phyloP scores from a whole-genome alignment of 768 basidiomycete genomes.

The Russula sp. region DNA sequence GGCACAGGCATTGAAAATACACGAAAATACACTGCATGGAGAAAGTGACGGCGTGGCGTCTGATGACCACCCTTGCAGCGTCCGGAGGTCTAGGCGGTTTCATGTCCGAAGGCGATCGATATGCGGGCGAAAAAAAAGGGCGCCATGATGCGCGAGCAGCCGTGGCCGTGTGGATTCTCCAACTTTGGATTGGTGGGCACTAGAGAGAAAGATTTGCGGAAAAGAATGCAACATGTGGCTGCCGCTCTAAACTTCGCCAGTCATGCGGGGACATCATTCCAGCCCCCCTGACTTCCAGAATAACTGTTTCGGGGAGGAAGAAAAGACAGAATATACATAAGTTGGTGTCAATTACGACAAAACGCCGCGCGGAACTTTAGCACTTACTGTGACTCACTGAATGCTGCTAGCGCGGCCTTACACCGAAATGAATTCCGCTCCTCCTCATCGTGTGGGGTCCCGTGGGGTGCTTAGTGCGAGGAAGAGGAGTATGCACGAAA shows the following conservation, averaged over 20 bases:
- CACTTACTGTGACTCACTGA: not conserved
- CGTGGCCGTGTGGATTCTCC: not conserved
- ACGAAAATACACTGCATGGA: not conserved
- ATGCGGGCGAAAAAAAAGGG: constrained; percentile 1
- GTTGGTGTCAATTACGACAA: constrained; percentile 13
- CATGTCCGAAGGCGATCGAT: constrained; percentile 19
- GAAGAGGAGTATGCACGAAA: constrained; percentile 1
- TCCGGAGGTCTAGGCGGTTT: constrained; percentile 3
- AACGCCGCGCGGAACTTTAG: constrained; percentile 1
- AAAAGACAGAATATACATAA: not conserved
- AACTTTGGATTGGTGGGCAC: not conserved
- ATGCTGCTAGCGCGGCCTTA: constrained; percentile 21
- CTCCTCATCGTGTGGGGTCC: constrained; percentile 17
- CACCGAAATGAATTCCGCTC: constrained; percentile 12
- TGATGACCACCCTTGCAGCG: constrained; percentile 8
- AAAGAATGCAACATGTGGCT: not conserved
- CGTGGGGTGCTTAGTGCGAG: constrained; percentile 14
- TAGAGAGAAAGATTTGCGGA: not conserved
- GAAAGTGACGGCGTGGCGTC: constrained; percentile 8
- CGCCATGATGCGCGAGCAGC: not conserved
- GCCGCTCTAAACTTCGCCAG: not conserved
- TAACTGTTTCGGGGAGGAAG: not conserved
- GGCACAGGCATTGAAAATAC: not conserved
- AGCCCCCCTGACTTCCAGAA: constrained; percentile 1
- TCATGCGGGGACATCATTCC: constrained; percentile 5